Base-by-base conservation (phyloP, 768 basidiomycete species). In the Leccinum rimulosum region DNA sequence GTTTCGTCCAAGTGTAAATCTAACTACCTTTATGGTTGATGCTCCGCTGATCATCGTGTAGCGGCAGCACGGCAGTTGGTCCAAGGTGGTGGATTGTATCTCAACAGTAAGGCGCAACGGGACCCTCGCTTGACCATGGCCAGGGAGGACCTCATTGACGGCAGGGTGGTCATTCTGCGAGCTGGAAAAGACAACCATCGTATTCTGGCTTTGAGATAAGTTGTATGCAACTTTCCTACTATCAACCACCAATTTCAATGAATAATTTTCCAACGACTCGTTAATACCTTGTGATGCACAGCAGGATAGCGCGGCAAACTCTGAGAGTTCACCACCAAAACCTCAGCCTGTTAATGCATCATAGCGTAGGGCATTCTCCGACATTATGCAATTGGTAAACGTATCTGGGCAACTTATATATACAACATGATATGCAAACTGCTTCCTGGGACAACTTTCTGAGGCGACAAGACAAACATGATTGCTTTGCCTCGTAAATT, bases 121-220 rank as follows among this genome's bases (percentile, higher is more conserved):
- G 84, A 87, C 60, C 60, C 76, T 19, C 75, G 77, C 33, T 74
- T 75, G 52, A 79, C 70, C 31, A 66, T 89, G 15, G 62, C 70
- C 8, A 63, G 63, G 36, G 64, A 69, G 1, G 77, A 84, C 64
- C 78, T 94, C 30, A 74, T 93, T n/a, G 84, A 86, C 64, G 76
- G 73, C 10, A 80, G 76, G 52, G 66, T 93, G 7, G 84, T 80
- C 17, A 80, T 95, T 58, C 61, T 95, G 19, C 82, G 89, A 17
- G 84, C 85, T 40, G 93, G 93, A 4, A 91, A 89, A 69, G 86
- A 88, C 61, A 88, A 87, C 50, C 76, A 87, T 61, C 68, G 83
- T 40, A 79, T 91, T 43, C 64, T 93, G 9, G 81, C 70, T 36
- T 57, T 80, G 28, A 69, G 57, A 50, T 74, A 59, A 58, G 58